A percentile compares a stretch with the other conserved stretches of the same genome.
phyloP scores from a whole-genome alignment of 768 basidiomycete species.

The Glaciozyma martinii region DNA sequence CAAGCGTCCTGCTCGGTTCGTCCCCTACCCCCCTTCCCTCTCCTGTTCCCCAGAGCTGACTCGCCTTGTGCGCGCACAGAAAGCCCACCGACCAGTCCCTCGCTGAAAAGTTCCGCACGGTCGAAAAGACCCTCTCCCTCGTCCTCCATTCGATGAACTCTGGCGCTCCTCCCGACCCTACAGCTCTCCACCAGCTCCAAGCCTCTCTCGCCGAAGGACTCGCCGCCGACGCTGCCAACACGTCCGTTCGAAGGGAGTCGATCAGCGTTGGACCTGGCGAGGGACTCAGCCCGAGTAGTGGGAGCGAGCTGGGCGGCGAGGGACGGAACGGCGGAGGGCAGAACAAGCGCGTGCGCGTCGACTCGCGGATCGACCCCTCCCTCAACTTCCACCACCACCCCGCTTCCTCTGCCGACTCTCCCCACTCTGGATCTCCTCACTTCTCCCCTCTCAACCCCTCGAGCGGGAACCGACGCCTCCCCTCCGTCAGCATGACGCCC shows the following conservation, averaged over 20 bases:
- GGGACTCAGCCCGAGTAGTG: neutral
- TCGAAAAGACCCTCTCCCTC: conserved; percentile 11
- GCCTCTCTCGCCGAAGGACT: conserved; percentile 12
- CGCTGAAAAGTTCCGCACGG: conserved; percentile 12
- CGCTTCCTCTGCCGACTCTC: neutral
- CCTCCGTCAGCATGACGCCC: neutral
- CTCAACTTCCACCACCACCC: neutral
- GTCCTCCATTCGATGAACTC: conserved; percentile 21
- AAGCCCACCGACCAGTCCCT: conserved; percentile 2
- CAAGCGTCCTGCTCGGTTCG: conserved; percentile 9
- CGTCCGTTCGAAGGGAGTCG: neutral
- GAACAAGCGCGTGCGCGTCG: too few species aligned
- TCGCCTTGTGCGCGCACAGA: neutral
- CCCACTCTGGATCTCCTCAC: neutral
- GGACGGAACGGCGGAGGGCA: neutral
- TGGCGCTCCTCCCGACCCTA: conserved; percentile 14
- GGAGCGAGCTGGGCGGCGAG: neutral
- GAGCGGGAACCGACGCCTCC: neutral
- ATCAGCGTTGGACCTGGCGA: neutral
- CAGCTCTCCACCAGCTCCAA: conserved; percentile 9
- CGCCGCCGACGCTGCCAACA: neutral
- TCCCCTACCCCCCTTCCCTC: neutral
- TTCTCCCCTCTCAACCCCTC: neutral
- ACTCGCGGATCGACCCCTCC: neutral
- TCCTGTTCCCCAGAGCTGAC: neutral